A percentile compares a stretch with the other conserved stretches of the same genome.
These are phyloP conservation scores for Wallacemonas rigidus DNA, from an alignment of 208 protist species.

Conservation along the genomic window DNA sequence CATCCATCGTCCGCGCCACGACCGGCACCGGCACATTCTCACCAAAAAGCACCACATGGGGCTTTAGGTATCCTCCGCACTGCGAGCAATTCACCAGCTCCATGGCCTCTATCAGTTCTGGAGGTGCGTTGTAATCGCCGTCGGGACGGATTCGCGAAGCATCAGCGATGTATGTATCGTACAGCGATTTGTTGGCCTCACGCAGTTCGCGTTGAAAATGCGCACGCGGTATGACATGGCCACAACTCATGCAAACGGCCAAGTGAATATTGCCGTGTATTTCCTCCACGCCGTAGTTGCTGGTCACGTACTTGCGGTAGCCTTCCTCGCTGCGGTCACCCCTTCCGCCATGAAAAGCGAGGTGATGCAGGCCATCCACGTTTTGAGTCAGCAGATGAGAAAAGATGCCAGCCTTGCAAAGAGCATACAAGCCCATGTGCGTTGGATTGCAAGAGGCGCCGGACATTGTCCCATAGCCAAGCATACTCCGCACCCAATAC, in stretches of 20 bases:
- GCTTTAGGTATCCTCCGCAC: conserved; percentile 73
- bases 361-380: conserved; percentile 85
- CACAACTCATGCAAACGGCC: conserved; percentile 63
- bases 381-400: conserved; percentile 76
- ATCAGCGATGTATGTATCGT: conserved; percentile 34
- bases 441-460: conserved; percentile 61
- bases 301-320: conserved; percentile 51
- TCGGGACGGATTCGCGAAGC: conserved; percentile 42
- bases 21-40: conserved; percentile 55
- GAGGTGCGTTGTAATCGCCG: conserved; percentile 62
- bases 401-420: conserved; percentile 38
- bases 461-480: conserved; percentile 61
- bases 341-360: conserved; percentile 53
- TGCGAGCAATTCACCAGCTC: conserved; percentile 49
- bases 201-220: conserved; percentile 48
- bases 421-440: conserved; percentile 55
- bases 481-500: conserved; percentile 82
- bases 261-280: conserved; percentile 81
- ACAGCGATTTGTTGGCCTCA: conserved; percentile 39
- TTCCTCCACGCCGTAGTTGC: conserved; percentile 47
- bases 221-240: conserved; percentile 42
- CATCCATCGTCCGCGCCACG: conserved; percentile 29
- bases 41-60: conserved; percentile 86
- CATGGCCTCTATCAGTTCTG: conserved; percentile 47
- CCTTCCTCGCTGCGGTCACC: conserved; percentile 31